phyloP scores from a whole-genome alignment of 805 yeast species.

The Metschnikowia chrysomelidarum region DNA sequence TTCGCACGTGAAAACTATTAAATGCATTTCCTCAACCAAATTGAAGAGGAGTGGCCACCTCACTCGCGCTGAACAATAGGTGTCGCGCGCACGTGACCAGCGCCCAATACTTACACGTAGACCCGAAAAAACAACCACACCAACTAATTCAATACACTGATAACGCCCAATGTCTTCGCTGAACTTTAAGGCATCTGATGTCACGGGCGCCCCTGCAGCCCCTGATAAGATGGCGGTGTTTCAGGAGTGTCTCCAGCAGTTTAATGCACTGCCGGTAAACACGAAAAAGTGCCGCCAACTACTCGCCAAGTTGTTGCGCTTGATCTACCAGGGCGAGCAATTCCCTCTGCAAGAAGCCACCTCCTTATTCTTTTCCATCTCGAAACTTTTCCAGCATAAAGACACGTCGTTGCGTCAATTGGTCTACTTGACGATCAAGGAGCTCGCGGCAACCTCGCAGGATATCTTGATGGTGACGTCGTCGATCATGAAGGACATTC shows the following conservation, averaged over 20 bases:
- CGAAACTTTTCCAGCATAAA: constrained; percentile 91
- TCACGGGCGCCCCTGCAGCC: constrained; percentile 51
- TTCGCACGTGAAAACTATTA: too few relatives aligned
- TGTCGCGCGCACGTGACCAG: constrained; percentile 15
- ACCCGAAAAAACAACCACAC: constrained; percentile 16
- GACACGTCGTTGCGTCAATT: constrained; percentile 85
- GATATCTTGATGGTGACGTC: constrained; percentile 97
- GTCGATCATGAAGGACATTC: constrained; percentile 96
- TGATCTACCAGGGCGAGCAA: constrained; percentile 80
- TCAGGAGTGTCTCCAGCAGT: constrained; percentile 90
- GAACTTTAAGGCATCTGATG: constrained; percentile 82
- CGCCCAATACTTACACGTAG: constrained; percentile 19
- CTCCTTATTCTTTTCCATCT: constrained; percentile 85
- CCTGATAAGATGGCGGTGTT: constrained; percentile 97
- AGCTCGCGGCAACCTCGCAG: constrained; percentile 76
- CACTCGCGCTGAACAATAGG: too few relatives aligned
- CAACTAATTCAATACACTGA: constrained; percentile 7
- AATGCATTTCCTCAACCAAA: too few relatives aligned
- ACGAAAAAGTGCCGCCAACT: constrained; percentile 83
- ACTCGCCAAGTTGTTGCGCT: constrained; percentile 77
- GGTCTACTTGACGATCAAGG: constrained; percentile 92
- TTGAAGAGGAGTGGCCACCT: too few relatives aligned
- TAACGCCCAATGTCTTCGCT: constrained; percentile 65
- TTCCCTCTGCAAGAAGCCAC: constrained; percentile 91
- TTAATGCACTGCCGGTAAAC: constrained; percentile 87